Evolutionary conservation across 768 basidiomycete genomes (phyloP), one percentile per base, ranked within the genome.

Genomic region (Termitomyces sp.): DNA sequence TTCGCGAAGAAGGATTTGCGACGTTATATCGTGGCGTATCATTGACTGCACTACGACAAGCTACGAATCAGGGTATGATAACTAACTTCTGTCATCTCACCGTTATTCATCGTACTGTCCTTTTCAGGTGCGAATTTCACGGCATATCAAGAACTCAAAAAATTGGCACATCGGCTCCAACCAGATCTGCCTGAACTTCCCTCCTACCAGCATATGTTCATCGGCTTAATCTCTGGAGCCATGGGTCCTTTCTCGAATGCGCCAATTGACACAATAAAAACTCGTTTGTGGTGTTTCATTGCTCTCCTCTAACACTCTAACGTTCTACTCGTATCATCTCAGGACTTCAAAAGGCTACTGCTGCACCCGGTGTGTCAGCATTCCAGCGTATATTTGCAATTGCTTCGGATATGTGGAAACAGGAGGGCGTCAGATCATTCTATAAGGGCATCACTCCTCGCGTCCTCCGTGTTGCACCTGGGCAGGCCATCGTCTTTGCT

Each of bases 201-300:
- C 3, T 91, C 90, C 34, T 97, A 91, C 70, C 97, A 99, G 68
- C 92, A 95, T 63, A 96, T 97, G 88, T 46, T 90, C 22, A 92
- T 98, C 55, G 97, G 97, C 50, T 78, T 98, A 56, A 84, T 99
- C 63, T 96, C 93, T 45, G 97, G 97, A 49, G 97, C 97, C 2
- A 93, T 95, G 88, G 97, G 97, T 4, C 97, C 97, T 14, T 94
- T 98, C 70, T 95, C 94, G 14, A 98, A 99, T 66, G 97, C 97
- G 12, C 96, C 95, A 1, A 89, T 93, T 51, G 91, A 93, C 69
- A 92, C 90, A 11, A 93, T 96, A 64, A 98, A 97, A 71, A 98
- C 96, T 55, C 90, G 93, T 88, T 69, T 62, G 87, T 75, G 26
- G 2, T 45, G 28, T 48, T 40, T 40, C 58, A 49, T 24, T 52